Percentiles rank a stretch among this genome's conserved stretches.
Evolutionary conservation across 768 basidiomycete species (phyloP).

Genomic region (Cyathus striatus): DNA sequence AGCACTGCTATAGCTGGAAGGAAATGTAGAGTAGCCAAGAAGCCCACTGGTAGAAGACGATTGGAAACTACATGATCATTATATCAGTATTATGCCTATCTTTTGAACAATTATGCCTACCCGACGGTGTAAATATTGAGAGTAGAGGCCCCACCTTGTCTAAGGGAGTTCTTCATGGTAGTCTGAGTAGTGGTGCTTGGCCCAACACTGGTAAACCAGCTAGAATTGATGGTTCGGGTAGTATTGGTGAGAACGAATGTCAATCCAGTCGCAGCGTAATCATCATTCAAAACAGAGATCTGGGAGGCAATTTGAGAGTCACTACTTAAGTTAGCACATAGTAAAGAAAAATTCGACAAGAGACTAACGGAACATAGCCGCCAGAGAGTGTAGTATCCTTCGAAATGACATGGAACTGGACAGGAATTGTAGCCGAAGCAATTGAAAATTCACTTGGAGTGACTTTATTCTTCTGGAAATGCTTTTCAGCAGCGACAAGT

Average conservation of each 20-base stretch:
- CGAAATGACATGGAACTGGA: slow-evolving; percentile 36
- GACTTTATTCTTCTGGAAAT: slow-evolving; percentile 11
- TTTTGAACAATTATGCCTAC: slow-evolving; percentile 10
- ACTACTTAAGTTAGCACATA: slow-evolving; percentile 11
- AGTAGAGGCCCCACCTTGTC: slow-evolving; percentile 30
- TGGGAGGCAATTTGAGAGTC: slow-evolving; percentile 29
- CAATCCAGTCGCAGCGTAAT: slow-evolving; percentile 30
- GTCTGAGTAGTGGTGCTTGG: slow-evolving; percentile 30
- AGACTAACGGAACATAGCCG: slow-evolving; percentile 36
- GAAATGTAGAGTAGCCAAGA: slow-evolving; percentile 53
- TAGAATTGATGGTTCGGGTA: slow-evolving; percentile 33
- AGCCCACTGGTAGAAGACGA: slow-evolving; percentile 34
- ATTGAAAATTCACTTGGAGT: slow-evolving; percentile 1
- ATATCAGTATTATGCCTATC: neutral
- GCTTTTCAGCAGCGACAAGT: slow-evolving; percentile 9
- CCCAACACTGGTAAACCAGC: slow-evolving; percentile 43
- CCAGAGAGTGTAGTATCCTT: slow-evolving; percentile 22
- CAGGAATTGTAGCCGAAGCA: slow-evolving; percentile 13
- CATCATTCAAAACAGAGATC: slow-evolving; percentile 36
- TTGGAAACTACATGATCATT: slow-evolving; percentile 21
- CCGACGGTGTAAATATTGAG: slow-evolving; percentile 52
- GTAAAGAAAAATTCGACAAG: neutral
- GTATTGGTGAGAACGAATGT: slow-evolving; percentile 35
- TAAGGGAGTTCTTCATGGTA: slow-evolving; percentile 42
- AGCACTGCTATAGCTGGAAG: slow-evolving; percentile 28